These are phyloP conservation scores for Xerocomus nothofagi DNA, from an alignment of 1,284 basidiomycete species.

Conservation along the genomic window DNA sequence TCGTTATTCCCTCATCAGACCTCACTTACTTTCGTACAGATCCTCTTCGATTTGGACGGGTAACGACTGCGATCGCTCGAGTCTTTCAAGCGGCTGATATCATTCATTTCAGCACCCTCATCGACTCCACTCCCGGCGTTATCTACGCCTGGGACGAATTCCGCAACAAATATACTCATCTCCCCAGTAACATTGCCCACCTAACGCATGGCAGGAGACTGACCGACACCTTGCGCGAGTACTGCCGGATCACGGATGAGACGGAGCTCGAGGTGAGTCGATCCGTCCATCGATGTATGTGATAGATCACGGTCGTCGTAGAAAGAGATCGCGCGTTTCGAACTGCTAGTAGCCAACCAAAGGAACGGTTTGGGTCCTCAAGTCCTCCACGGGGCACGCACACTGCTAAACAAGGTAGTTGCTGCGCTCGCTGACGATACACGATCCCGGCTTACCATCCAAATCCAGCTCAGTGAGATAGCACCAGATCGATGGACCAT, in stretches of 20 bases:
- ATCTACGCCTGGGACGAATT: slow-evolving; percentile 63
- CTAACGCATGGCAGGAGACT: slow-evolving; percentile 73
- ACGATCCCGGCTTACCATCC: slow-evolving; percentile 7
- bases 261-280: slow-evolving; percentile 49
- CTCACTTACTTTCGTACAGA: slow-evolving; percentile 36
- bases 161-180: slow-evolving; percentile 49
- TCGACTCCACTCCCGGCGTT: slow-evolving; percentile 73
- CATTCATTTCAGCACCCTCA: slow-evolving; percentile 50
- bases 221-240: slow-evolving; percentile 69
- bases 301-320: slow-evolving; percentile 23
- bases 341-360: slow-evolving; percentile 50
- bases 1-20: background rate
- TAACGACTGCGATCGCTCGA: slow-evolving; percentile 37
- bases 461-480: slow-evolving; percentile 34
- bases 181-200: slow-evolving; percentile 50
- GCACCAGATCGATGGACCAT: slow-evolving; percentile 62
- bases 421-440: background rate
- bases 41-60: slow-evolving; percentile 75
- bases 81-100: slow-evolving; percentile 7
- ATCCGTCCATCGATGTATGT: background rate
- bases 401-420: slow-evolving; percentile 49
- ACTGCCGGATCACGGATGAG: slow-evolving; percentile 62
- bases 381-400: slow-evolving; percentile 53
- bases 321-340: slow-evolving; percentile 65
- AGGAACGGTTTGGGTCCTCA: slow-evolving; percentile 53